These are phyloP conservation scores for Penicillium sp. DNA, from an alignment of 2,329 filamentous ascomycete genomes.

Conservation along the genomic window DNA sequence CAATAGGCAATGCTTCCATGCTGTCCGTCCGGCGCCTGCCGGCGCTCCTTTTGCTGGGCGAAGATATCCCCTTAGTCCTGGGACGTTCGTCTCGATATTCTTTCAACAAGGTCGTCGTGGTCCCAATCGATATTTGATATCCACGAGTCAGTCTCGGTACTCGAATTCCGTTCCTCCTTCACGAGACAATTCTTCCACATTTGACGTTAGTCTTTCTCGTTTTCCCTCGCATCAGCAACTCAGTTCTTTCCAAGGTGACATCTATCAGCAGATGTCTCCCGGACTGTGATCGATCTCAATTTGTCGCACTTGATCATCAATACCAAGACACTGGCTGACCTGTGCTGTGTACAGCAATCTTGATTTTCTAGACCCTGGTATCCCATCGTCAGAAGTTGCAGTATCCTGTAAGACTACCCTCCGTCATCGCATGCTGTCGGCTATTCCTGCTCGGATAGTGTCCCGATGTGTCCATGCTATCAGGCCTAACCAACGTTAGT, in stretches of 20 bases:
- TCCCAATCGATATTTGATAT: no score
- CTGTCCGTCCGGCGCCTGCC: conserved; percentile 1
- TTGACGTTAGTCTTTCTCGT: not conserved
- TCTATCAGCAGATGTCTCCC: not conserved
- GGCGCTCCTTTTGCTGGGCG: not conserved
- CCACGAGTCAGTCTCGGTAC: not conserved
- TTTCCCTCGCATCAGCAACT: not conserved
- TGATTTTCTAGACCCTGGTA: not conserved
- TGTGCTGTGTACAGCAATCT: not conserved
- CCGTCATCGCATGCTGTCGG: accelerated
- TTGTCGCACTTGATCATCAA: not conserved
- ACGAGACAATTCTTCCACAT: not conserved
- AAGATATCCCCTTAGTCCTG: not conserved
- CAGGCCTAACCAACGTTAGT: not conserved
- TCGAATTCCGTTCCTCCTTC: no score
- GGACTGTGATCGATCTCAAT: not conserved
- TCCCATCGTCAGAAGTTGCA: not conserved
- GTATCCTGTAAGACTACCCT: not conserved
- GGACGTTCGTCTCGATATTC: not conserved
- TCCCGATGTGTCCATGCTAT: no score
- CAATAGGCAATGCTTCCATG: not conserved
- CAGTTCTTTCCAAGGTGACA: no score
- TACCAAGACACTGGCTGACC: not conserved
- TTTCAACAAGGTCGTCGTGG: no score
- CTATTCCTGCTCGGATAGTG: no score